phyloP scores from a whole-genome alignment of 1,139 yeast genomes.

The Taiozyma onychis region DNA sequence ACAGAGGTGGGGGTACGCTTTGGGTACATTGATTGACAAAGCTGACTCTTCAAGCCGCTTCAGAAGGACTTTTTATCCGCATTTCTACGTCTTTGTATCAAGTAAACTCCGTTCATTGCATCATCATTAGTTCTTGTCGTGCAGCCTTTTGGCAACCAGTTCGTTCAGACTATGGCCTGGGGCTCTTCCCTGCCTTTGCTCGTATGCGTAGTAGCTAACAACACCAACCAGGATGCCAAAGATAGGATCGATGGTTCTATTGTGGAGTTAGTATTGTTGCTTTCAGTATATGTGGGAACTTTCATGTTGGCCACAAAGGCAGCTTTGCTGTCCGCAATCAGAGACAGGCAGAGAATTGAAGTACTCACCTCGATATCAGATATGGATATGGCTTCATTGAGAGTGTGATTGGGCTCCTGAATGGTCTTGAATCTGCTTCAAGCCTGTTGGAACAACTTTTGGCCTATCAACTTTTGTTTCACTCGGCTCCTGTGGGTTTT shows the following conservation, averaged over 20 bases:
- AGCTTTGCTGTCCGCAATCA: not conserved
- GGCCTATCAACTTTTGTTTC: not conserved
- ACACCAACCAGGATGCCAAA: conserved; percentile 55
- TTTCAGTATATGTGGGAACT: not conserved
- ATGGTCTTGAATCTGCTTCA: not conserved
- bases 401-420: not conserved
- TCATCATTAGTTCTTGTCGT: not conserved
- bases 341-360: not conserved
- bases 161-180: conserved; percentile 55
- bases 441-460: no score
- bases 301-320: not conserved
- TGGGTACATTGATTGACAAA: no score
- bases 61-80: no score
- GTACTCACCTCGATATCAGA: conserved; percentile 20
- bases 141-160: conserved; percentile 32
- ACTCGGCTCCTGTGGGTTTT: not conserved
- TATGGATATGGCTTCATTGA: conserved; percentile 9
- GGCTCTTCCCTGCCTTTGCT: conserved; percentile 46
- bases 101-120: not conserved
- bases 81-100: not conserved
- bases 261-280: not conserved
- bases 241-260: conserved; percentile 46
- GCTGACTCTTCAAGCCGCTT: no score
- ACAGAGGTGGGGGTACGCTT: not conserved
- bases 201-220: conserved; percentile 55